phyloP scores from a whole-genome alignment of 192 early-diverging fungal species.

The Chytriomyces confervae region DNA sequence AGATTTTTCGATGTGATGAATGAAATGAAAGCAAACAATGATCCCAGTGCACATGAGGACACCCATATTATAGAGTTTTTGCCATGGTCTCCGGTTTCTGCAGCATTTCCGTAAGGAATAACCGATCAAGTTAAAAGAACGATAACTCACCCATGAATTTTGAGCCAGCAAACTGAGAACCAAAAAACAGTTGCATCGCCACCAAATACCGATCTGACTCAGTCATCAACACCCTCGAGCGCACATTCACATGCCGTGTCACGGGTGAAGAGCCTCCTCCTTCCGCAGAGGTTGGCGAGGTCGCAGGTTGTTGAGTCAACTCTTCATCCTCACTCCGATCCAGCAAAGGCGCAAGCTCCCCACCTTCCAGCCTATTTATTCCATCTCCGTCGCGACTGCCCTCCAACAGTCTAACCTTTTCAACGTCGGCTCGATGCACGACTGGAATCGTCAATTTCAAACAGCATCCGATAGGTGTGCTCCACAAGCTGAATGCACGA shows the following conservation, averaged over 20 bases:
- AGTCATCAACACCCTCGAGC: constrained; percentile 25
- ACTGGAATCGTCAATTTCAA: constrained; percentile 69
- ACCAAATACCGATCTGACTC: constrained; percentile 64
- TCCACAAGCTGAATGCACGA: constrained; percentile 56
- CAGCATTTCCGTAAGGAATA: neutral
- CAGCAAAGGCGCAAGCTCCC: constrained; percentile 29
- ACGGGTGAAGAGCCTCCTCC: constrained; percentile 23
- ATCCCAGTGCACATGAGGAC: constrained; percentile 28
- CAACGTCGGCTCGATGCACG: constrained; percentile 49
- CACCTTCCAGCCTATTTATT: constrained; percentile 15
- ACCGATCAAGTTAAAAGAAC: neutral
- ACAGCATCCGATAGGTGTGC: constrained; percentile 59
- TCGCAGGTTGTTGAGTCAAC: constrained; percentile 11
- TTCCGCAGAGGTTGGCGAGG: constrained; percentile 16
- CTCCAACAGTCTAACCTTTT: constrained; percentile 15
- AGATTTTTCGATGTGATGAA: constrained; percentile 27
- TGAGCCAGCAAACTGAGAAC: constrained; percentile 58
- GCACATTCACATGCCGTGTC: constrained; percentile 7
- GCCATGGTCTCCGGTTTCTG: constrained; percentile 31
- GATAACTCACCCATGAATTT: constrained; percentile 35
- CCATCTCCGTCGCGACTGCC: constrained; percentile 35
- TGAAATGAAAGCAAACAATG: constrained; percentile 13
- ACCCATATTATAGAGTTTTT: constrained; percentile 38
- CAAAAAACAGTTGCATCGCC: constrained; percentile 60
- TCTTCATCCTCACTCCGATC: constrained; percentile 32